Base-by-base conservation (phyloP, 305 asterid genomes). In the Fraxinus ornus region DNA sequence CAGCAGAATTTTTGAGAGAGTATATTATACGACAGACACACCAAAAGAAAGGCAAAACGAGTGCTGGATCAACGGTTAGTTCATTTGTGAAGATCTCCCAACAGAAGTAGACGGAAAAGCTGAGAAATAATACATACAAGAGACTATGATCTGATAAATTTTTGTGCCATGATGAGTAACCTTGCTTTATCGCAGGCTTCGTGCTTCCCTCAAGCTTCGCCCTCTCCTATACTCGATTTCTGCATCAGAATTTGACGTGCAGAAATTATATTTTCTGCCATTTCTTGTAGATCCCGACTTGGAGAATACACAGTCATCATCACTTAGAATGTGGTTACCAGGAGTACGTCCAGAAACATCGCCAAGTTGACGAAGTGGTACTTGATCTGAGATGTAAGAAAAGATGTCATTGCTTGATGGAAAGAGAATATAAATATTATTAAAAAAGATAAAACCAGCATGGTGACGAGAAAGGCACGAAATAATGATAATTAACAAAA, bases 171-270 rank as follows among this genome's bases (percentile, higher is more conserved):
- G 87, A 85, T 7, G 79, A 86, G 72, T 85, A 82, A 79, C 86
- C 89, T 88, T 83, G 33, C n/a, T 83, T 85, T 87, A 70, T 83
- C 89, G 79, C 80, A 79, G 47, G 76, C 33, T 47, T 64, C 87
- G 88, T 24, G 93, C 86, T 91, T 94, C 98, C 85, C 97, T 89
- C 90, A 91, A 85, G 89, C 98, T 95, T 64, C 94, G 85, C 39
- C 95, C 97, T 90, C 94, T 88, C 82, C 92, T 84, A 86, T 91
- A 93, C 83, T 90, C 97, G 41, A 93, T 79, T 88, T 91, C 95
- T 57, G 97, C 97, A 84, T 93, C 95, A 7, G 97, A 93, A 81
- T 85, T 91, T 64, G 95, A 90, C 60, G 86, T 86, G 44, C 95
- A 95, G 62, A 84, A 83, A 44, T 86, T 86, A 75, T 89, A 83